Conservation (phyloP, 1,284 basidiomycete species). For the Irpex sp. region DNA sequence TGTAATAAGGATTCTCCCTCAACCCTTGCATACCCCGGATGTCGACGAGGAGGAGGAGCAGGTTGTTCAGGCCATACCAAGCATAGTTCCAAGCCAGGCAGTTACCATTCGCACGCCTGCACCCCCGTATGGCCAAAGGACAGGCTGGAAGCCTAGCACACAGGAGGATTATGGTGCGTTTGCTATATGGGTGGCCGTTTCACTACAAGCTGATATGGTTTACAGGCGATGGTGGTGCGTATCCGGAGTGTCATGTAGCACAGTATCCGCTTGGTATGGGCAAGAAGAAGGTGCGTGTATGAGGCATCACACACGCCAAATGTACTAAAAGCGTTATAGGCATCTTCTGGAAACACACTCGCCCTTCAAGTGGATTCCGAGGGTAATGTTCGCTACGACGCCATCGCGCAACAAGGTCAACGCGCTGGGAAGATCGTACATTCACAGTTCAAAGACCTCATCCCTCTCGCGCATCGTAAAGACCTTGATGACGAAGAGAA, state of each 20-base stretch:
- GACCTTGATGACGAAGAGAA: conserved; percentile 79
- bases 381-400: conserved; percentile 96
- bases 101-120: conserved; percentile 52
- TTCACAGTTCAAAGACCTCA: conserved; percentile 96
- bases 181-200: not conserved
- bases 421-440: conserved; percentile 84
- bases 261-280: conserved; percentile 98
- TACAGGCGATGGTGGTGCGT: conserved; percentile 87
- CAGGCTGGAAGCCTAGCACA: conserved; percentile 82
- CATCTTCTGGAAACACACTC: conserved; percentile 87
- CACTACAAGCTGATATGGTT: not conserved
- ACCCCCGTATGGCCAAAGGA: conserved; percentile 83
- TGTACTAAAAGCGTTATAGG: conserved; percentile 37
- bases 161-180: conserved; percentile 80
- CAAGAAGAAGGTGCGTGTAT: conserved; percentile 75
- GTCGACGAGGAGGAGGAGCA: conserved; percentile 49
- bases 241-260: conserved; percentile 96
- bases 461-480: conserved; percentile 87
- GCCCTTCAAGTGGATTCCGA: conserved; percentile 96
- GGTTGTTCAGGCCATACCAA: conserved; percentile 20
- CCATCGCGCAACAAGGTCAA: conserved; percentile 94
- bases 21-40: conserved; percentile 60
- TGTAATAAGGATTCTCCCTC: conserved; percentile 54
- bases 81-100: conserved; percentile 30
- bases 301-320: not conserved